These are phyloP conservation scores for Clonostachys rhizophaga DNA, from an alignment of 2,329 filamentous ascomycete genomes.

Conservation along the genomic window DNA sequence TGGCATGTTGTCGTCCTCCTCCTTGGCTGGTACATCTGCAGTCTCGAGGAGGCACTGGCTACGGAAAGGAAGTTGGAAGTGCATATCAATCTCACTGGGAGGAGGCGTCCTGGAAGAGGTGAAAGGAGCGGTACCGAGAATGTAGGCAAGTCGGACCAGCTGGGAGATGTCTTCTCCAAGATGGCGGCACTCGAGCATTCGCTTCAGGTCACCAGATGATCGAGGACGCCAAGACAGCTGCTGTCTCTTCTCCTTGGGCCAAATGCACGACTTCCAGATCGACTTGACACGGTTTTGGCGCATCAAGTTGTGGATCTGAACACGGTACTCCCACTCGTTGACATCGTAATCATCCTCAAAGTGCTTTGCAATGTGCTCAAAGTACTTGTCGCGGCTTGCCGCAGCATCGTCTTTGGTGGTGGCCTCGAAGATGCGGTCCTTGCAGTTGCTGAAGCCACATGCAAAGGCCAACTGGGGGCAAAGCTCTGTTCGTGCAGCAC, in stretches of 20 bases:
- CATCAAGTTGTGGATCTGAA: conserved; percentile 37
- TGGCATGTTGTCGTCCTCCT: conserved; percentile 14
- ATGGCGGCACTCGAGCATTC: conserved; percentile 37
- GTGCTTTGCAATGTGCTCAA: conserved; percentile 41
- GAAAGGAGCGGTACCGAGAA: conserved; percentile 34
- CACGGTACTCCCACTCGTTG: conserved; percentile 35
- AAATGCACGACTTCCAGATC: conserved; percentile 38
- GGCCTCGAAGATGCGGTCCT: conserved; percentile 36
- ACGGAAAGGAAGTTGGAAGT: conserved; percentile 29
- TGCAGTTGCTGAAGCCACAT: conserved; percentile 35
- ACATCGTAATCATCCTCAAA: conserved; percentile 36
- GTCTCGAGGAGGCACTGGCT: conserved; percentile 27
- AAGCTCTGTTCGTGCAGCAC: conserved; percentile 31
- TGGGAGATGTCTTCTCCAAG: conserved; percentile 31
- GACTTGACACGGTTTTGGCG: conserved; percentile 35
- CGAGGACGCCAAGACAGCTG: conserved; percentile 32
- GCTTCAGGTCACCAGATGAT: conserved; percentile 35
- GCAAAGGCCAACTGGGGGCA: conserved; percentile 38
- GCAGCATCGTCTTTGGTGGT: conserved; percentile 25
- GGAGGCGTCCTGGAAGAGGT: conserved; percentile 26
- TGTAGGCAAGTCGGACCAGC: conserved; percentile 36
- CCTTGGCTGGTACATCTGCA: conserved; percentile 13
- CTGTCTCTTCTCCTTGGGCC: conserved; percentile 36
- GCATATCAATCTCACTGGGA: conserved; percentile 28
- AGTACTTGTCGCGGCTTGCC: conserved; percentile 33